Conservation (phyloP, 345 rosid genomes). For the Hibiscus trionum region DNA sequence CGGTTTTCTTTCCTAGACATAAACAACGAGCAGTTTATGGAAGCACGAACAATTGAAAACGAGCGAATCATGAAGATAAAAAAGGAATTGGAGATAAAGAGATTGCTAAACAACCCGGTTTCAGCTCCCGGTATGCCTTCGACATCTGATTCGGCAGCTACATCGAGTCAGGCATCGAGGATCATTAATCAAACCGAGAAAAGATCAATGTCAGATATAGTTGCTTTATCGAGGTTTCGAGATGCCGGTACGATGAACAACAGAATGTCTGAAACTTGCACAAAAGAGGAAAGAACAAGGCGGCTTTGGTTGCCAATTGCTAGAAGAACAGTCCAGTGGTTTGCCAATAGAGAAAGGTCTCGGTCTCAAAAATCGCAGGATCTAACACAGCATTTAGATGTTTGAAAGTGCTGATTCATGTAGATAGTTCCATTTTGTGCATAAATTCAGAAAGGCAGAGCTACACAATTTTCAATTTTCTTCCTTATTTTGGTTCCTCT, state of each 20-base stretch:
- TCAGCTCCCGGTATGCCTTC: conserved; percentile 14
- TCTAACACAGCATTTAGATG: conserved; percentile 24
- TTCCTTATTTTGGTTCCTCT: too few species aligned
- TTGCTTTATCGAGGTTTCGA: conserved; percentile 47
- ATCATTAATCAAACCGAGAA: conserved; percentile 29
- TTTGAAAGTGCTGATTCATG: conserved; percentile 10
- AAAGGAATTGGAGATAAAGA: conserved; percentile 60
- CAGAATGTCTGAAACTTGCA: conserved; percentile 17
- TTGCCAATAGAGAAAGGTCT: conserved; percentile 13
- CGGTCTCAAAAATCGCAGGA: conserved; percentile 13
- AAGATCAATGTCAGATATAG: conserved; percentile 72
- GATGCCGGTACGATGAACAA: conserved; percentile 20
- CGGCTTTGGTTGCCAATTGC: conserved; percentile 71
- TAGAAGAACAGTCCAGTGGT: conserved; percentile 37
- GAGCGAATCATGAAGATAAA: conserved; percentile 32
- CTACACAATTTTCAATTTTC: background rate
- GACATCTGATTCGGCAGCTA: conserved; percentile 15
- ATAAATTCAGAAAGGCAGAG: background rate
- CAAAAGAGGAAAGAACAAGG: conserved; percentile 40
- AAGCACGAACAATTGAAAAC: conserved; percentile 17
- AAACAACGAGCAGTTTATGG: background rate
- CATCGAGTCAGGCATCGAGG: conserved; percentile 19
- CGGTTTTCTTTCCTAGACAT: conserved; percentile 33
- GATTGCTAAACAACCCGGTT: conserved; percentile 23
- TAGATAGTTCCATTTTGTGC: background rate